Evolutionary conservation across 1,284 basidiomycete genomes (phyloP), one percentile per base, ranked within the genome.

Genomic region (Coriolopsis trogii): DNA sequence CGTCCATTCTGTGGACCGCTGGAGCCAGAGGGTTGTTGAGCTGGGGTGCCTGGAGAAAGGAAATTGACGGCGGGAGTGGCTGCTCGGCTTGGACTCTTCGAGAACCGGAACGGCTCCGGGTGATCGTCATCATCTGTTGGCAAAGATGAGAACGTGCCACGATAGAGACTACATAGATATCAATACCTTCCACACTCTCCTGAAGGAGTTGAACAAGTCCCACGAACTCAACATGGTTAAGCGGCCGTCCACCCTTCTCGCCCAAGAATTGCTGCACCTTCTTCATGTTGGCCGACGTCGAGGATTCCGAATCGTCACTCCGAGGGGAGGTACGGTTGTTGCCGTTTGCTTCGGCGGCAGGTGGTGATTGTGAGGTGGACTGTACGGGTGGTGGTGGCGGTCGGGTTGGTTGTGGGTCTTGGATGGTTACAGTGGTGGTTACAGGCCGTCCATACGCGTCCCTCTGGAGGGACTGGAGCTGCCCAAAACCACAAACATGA

Each of bases 71-170:
- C 65, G 15, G 79, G 78, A 10, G 78, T 76, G 31, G 67, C 68
- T 38, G 68, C 73, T 25, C 75, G 78, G 18, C 73, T 67, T 1
- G 72, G 67, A 29, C 67, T 74, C 34, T 71, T 74, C 2, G 82
- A 79, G 66, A 86, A 86, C 30, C 82, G 77, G 69, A 87, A 85
- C 1, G 80, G 80, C 55, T 80, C 77, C 3, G 68, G 69, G 39
- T 67, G 67, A 49, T 71, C 74, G 20, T 59, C 58, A 8, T 45
- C 49, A 8, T 60, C 66, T 61, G n/a, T n/a, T n/a, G n/a, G n/a
- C n/a, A 31, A 41, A 29, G 7, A 16, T n/a, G 16, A 28, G n/a
- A n/a, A n/a, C n/a, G n/a, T n/a, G n/a, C n/a, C n/a, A n/a, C n/a
- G n/a, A n/a, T n/a, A 24, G 21, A 33, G 23, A 6, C 8, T 16